Conservation (phyloP, 2,329 filamentous ascomycete species). For the Pseudogymnoascus sp. region DNA sequence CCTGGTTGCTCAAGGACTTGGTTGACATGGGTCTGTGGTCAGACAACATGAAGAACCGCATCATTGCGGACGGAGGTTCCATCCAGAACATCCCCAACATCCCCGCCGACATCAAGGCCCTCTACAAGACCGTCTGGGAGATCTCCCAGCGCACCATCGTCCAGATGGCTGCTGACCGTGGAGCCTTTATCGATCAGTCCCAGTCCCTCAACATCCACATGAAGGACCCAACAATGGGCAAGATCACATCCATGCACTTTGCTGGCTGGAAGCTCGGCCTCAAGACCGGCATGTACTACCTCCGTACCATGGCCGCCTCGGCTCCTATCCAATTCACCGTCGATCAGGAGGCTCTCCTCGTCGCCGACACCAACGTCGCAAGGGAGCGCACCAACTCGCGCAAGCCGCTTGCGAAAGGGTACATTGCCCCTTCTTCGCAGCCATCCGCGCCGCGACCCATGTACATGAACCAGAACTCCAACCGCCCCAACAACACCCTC, state of each 20-base stretch:
- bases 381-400: slow-evolving; percentile 58
- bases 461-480: slow-evolving; percentile 48
- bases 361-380: slow-evolving; percentile 71
- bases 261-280: slow-evolving; percentile 97
- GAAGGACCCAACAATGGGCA: slow-evolving; percentile 98
- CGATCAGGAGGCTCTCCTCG: slow-evolving; percentile 88
- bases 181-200: slow-evolving; percentile 97
- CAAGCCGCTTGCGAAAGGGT: slow-evolving; percentile 48
- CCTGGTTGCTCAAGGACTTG: slow-evolving; percentile 95
- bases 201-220: slow-evolving; percentile 99
- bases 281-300: slow-evolving; percentile 99
- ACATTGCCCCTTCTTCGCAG: slow-evolving; percentile 36
- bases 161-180: slow-evolving; percentile 96
- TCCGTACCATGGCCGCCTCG: slow-evolving; percentile 92
- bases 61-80: slow-evolving; percentile 93
- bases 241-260: slow-evolving; percentile 99
- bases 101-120: slow-evolving; percentile 84
- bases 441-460: slow-evolving; percentile 58
- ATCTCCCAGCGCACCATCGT: slow-evolving; percentile 93
- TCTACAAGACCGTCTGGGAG: slow-evolving; percentile 99
- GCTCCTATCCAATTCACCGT: slow-evolving; percentile 98
- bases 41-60: slow-evolving; percentile 99
- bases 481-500: slow-evolving; percentile 25
- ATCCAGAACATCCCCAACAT: slow-evolving; percentile 97
- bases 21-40: slow-evolving; percentile 98